A percentile compares a stretch with the other conserved stretches of the same genome.
phyloP scores from a whole-genome alignment of 129 eudicot species.

The Ambrosia trifida region DNA sequence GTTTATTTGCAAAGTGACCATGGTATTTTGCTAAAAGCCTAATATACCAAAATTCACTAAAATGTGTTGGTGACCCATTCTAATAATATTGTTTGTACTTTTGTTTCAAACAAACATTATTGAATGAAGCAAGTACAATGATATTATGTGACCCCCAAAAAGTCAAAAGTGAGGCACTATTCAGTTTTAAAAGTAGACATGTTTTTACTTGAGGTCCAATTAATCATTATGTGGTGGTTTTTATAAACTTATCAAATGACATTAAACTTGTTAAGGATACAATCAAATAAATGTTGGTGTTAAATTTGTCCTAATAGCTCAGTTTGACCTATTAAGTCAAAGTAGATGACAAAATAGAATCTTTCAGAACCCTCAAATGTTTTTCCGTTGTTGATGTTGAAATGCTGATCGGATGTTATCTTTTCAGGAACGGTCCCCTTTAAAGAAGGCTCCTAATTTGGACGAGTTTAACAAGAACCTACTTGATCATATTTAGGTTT shows the following conservation, averaged over 20 bases:
- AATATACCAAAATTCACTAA: background rate
- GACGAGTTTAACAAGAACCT: slow-evolving; percentile 15
- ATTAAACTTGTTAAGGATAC: background rate
- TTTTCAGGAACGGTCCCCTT: slow-evolving; percentile 1
- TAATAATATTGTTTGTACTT: background rate
- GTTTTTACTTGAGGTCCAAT: slow-evolving; percentile 1
- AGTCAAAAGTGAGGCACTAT: background rate
- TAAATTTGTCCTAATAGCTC: background rate
- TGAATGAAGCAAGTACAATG: slow-evolving; percentile 3
- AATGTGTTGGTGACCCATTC: background rate
- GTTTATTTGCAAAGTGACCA: background rate
- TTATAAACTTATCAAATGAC: background rate
- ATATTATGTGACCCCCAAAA: background rate
- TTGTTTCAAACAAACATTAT: background rate
- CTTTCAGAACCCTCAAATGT: background rate
- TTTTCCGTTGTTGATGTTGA: background rate
- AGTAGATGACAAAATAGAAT: background rate
- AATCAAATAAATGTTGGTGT: background rate
- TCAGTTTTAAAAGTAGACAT: background rate
- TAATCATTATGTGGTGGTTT: background rate
- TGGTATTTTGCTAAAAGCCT: too few species aligned
- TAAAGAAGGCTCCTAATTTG: slow-evolving; percentile 12
- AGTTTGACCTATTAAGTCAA: slow-evolving; percentile 22
- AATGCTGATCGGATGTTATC: slow-evolving; percentile 16
- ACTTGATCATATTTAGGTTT: slow-evolving; percentile 17